Base-by-base conservation (phyloP, 2,329 filamentous ascomycete genomes). In the Cylindrodendrum hubeiense region DNA sequence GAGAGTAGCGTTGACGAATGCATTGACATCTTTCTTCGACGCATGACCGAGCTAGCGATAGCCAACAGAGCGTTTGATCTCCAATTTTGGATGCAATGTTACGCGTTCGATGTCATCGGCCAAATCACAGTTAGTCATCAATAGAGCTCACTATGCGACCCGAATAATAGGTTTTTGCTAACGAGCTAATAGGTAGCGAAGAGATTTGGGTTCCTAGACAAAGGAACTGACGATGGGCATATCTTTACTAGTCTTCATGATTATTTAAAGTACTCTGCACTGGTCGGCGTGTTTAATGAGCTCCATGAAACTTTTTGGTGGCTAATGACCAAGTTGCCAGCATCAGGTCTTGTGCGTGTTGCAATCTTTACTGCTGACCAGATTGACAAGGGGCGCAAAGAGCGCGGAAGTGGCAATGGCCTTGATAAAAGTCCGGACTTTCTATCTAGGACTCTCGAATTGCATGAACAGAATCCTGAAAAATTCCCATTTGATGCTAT, bases 1-100 rank as follows among this genome's bases (percentile, higher is more conserved):
- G 60, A 63, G 21, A n/a, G 5, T 3, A 26, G 19, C 7, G 61
- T 64, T 34, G 54, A 64, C 7, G 49, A 64, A 33, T 64, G 61
- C 33, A 54, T 59, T n/a, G 49, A 33, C 7, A 8, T 59, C 4
- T 33, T 59, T 9, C 3, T 53, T 4, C 10, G 6, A 15, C 39
- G 50, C 1, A 24, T 64, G 8, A 2, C 13, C 4, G 28, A 54
- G 10, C 28, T 64, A 4, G 21, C 54, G 2, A 3, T 21, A 5
- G 4, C 21, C 2, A 34, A 26, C 3, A 13, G 15, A 7, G 1
- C 24, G 5, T 33, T 64, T 6, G 54, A 64, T 15, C 17, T 64
- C 5, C 49, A 59, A 15, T 59, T 59, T 15, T 64, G 61, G 61
- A 64, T 64, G 61, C 61, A 64, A 54, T 54, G 49, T 28, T 64